These are phyloP conservation scores for Alternaria sp. DNA, from an alignment of 2,329 filamentous ascomycete species.

Conservation along the genomic window DNA sequence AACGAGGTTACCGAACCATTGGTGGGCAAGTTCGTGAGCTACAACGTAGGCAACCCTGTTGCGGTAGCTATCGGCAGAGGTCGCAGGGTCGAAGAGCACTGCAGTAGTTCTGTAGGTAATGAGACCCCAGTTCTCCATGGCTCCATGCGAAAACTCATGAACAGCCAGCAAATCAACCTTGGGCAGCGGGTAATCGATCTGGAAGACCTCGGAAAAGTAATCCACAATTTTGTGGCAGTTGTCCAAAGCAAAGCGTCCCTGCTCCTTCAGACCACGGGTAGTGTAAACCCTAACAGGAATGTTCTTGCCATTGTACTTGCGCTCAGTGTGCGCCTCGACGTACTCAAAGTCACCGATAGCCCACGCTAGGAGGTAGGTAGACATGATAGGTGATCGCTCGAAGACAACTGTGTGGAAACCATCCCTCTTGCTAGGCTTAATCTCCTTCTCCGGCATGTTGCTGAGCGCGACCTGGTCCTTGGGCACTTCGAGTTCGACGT, in stretches of 20 bases:
- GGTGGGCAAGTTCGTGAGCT: conserved; percentile 95
- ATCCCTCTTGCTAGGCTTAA: conserved; percentile 74
- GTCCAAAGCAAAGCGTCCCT: conserved; percentile 87
- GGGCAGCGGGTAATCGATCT: conserved; percentile 83
- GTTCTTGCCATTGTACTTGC: conserved; percentile 89
- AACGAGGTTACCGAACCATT: conserved; percentile 95
- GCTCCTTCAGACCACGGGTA: conserved; percentile 90
- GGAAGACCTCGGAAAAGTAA: conserved; percentile 95
- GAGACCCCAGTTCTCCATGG: conserved; percentile 99
- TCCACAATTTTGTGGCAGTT: conserved; percentile 94
- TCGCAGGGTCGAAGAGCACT: conserved; percentile 93
- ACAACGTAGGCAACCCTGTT: conserved; percentile 97
- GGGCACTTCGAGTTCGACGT: conserved; percentile 91
- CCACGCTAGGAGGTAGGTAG: conserved; percentile 95
- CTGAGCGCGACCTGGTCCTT: conserved; percentile 87
- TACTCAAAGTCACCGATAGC: conserved; percentile 97
- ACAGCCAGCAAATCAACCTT: conserved; percentile 97
- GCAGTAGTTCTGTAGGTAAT: conserved; percentile 95
- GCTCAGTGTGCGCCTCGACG: conserved; percentile 87
- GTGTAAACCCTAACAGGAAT: conserved; percentile 96
- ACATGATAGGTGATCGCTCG: conserved; percentile 92
- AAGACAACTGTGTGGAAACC: conserved; percentile 84
- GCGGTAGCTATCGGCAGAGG: conserved; percentile 88
- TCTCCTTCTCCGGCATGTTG: conserved; percentile 91
- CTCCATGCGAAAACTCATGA: conserved; percentile 87